Percentiles rank a stretch among this genome's conserved stretches.
Evolutionary conservation across 257 asterid genomes (phyloP).

Genomic region (Scutellaria minor): DNA sequence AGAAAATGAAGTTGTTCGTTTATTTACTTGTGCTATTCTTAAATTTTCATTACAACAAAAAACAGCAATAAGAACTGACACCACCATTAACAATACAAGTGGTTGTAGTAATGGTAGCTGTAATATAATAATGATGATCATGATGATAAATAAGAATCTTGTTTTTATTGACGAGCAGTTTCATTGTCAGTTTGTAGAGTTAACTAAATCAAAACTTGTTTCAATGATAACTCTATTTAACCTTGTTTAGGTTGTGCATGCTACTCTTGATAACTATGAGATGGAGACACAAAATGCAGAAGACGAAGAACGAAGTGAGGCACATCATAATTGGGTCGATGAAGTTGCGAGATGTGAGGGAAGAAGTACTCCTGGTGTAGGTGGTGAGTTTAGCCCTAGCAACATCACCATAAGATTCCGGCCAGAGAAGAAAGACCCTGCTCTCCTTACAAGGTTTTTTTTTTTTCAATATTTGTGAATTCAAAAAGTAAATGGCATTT

Average conservation of each 20-base stretch:
- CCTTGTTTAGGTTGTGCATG: constrained; percentile 70
- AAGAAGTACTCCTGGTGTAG: constrained; percentile 59
- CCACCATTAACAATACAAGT: background rate
- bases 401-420: constrained; percentile 55
- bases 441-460: constrained; percentile 67
- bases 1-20: constrained; percentile 6
- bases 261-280: constrained; percentile 78
- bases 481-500: background rate
- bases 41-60: background rate
- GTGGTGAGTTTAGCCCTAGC: constrained; percentile 73
- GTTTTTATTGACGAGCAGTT: no score
- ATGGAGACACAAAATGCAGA: constrained; percentile 58
- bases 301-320: constrained; percentile 69
- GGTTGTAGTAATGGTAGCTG: background rate
- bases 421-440: constrained; percentile 83
- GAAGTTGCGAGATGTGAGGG: constrained; percentile 95
- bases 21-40: background rate
- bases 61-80: background rate
- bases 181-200: constrained; percentile 19
- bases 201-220: background rate
- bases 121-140: background rate
- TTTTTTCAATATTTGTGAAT: background rate
- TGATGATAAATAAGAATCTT: no score
- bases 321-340: constrained; percentile 96
- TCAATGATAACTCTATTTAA: constrained; percentile 25